Conservation (phyloP, 495 filamentous ascomycete genomes). For the Talaromyces thailandensis region DNA sequence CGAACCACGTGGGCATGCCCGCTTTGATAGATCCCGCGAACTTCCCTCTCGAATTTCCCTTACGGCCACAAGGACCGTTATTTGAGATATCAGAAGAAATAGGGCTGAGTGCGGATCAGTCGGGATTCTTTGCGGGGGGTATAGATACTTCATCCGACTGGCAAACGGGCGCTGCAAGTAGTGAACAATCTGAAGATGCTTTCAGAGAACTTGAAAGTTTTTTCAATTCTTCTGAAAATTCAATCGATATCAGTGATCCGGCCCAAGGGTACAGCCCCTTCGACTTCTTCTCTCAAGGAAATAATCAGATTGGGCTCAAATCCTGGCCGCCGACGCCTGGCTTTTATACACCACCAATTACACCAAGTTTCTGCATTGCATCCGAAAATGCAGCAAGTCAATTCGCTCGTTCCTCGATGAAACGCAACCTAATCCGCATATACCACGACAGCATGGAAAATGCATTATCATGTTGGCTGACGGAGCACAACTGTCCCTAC, state of each 20-base stretch:
- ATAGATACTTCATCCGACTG: not conserved
- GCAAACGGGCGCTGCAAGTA: not conserved
- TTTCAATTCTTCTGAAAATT: not conserved
- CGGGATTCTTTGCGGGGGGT: not conserved
- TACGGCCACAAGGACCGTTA: not conserved
- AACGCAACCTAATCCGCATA: conserved; percentile 25
- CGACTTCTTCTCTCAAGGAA: not conserved
- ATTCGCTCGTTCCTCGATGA: conserved; percentile 13
- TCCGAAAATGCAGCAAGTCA: conserved; percentile 14
- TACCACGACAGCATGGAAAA: conserved; percentile 42
- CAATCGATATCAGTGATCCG: not conserved
- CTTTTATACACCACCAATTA: not conserved
- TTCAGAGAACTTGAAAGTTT: not conserved
- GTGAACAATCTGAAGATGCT: not conserved
- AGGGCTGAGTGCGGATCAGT: not conserved
- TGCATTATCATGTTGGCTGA: conserved; percentile 38
- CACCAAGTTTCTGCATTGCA: conserved; percentile 7
- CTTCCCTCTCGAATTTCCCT: not conserved
- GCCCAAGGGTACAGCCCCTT: not conserved
- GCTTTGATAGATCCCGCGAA: not conserved
- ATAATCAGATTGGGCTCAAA: not conserved
- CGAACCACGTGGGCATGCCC: not conserved
- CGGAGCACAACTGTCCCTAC: conserved; percentile 38
- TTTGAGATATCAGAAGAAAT: not conserved
- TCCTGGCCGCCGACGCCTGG: not conserved